Conservation (phyloP, 1,284 basidiomycete species). For the Bondarzewia mesenterica region DNA sequence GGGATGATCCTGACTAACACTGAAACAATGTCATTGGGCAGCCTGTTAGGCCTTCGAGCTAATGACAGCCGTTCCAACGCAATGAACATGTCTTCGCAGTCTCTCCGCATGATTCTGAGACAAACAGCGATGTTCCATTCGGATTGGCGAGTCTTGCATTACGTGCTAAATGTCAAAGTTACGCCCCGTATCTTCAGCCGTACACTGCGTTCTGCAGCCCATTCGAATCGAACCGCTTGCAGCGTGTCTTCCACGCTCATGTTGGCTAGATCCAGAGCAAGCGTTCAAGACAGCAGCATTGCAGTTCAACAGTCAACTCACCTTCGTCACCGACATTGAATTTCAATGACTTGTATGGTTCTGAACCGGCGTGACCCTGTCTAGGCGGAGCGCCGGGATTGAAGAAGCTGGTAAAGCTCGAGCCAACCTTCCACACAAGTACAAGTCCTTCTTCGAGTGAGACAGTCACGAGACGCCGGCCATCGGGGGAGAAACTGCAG, state of each 20-base stretch:
- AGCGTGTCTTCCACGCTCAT: slow-evolving; percentile 68
- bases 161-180: slow-evolving; percentile 78
- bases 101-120: too few species aligned
- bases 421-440: slow-evolving; percentile 87
- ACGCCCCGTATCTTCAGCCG: slow-evolving; percentile 76
- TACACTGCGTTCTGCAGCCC: slow-evolving; percentile 77
- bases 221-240: slow-evolving; percentile 72
- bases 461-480: slow-evolving; percentile 80
- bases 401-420: slow-evolving; percentile 82
- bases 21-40: too few species aligned
- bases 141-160: too few species aligned
- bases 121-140: too few species aligned
- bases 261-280: slow-evolving; percentile 34
- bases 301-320: slow-evolving; percentile 19
- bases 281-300: background rate
- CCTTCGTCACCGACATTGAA: slow-evolving; percentile 68
- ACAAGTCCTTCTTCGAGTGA: slow-evolving; percentile 79
- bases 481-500: slow-evolving; percentile 89
- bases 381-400: slow-evolving; percentile 86
- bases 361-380: slow-evolving; percentile 76
- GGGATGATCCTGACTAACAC: too few species aligned
- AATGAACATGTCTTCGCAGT: too few species aligned
- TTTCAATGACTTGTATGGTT: slow-evolving; percentile 78
- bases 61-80: too few species aligned
- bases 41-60: too few species aligned